Percentiles rank a stretch among this genome's conserved stretches.
Conservation (phyloP, 129 eudicot species). For the Calendula officinalis region DNA sequence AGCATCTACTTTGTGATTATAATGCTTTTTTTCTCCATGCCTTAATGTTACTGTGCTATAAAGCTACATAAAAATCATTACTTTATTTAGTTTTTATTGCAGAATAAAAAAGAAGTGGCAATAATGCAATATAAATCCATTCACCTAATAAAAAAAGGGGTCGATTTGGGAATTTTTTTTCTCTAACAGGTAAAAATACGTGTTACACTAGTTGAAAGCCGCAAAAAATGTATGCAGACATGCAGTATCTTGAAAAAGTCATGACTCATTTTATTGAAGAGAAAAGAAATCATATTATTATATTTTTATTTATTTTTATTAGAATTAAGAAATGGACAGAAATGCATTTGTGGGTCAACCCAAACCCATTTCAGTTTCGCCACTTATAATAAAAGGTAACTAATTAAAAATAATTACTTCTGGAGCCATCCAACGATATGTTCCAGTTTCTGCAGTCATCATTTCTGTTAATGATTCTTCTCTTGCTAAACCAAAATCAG, state of each 20-base stretch:
- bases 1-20: conserved; percentile 81
- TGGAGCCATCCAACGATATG: conserved; percentile 93
- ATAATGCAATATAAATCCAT: background rate
- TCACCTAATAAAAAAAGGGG: background rate
- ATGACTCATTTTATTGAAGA: background rate
- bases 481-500: conserved; percentile 88
- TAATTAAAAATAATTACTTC: conserved; percentile 40
- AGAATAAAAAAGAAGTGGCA: background rate
- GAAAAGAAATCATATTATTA: background rate
- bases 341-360: background rate
- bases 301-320: background rate
- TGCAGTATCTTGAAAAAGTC: background rate
- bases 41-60: conserved; percentile 83
- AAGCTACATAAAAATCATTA: conserved; percentile 43
- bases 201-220: background rate
- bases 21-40: conserved; percentile 86
- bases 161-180: background rate
- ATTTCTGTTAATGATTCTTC: conserved; percentile 81
- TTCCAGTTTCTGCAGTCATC: conserved; percentile 94
- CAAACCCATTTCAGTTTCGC: background rate
- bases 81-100: conserved; percentile 1
- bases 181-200: background rate
- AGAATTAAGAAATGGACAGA: background rate
- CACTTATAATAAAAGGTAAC: background rate
- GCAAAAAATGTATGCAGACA: background rate